These are phyloP conservation scores for Protea cynaroides DNA, from an alignment of 164 flowering plant genomes.

Conservation along the genomic window DNA sequence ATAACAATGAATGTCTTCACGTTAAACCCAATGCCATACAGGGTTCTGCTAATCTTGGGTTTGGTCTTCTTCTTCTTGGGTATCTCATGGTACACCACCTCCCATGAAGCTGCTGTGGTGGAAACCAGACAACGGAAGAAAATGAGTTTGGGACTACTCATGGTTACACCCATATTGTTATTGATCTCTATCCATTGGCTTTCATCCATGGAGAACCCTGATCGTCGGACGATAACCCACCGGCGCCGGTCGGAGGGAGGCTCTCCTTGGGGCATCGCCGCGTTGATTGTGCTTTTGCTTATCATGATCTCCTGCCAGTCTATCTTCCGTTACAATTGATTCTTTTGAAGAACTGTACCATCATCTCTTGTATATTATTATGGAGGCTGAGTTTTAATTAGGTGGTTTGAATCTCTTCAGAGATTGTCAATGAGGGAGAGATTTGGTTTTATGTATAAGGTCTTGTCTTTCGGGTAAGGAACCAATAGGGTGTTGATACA, in stretches of 20 bases:
- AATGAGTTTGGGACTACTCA: conserved; percentile 40
- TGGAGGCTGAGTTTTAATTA: too few relatives aligned
- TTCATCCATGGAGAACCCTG: conserved; percentile 44
- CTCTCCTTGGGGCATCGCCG: conserved; percentile 73
- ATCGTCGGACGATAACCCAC: conserved; percentile 22
- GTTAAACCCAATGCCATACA: conserved; percentile 68
- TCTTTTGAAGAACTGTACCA: conserved; percentile 27
- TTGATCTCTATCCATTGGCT: conserved; percentile 46
- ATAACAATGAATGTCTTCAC: conserved; percentile 40
- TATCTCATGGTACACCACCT: conserved; percentile 43
- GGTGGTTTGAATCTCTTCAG: too few relatives aligned
- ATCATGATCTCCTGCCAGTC: conserved; percentile 64
- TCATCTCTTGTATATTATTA: too few relatives aligned
- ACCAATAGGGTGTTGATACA: too few relatives aligned
- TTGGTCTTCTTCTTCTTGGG: conserved; percentile 49
- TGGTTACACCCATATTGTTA: conserved; percentile 47
- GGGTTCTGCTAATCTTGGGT: conserved; percentile 57
- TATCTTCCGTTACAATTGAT: conserved; percentile 56
- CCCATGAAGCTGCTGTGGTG: conserved; percentile 41
- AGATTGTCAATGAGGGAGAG: too few relatives aligned
- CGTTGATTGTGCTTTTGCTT: conserved; percentile 52
- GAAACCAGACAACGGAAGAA: conserved; percentile 36
- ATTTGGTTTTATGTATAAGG: too few relatives aligned
- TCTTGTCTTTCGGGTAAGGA: too few relatives aligned
- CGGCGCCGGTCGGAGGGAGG: conserved; percentile 37